Evolutionary conservation across 495 filamentous ascomycete genomes (phyloP).

Genomic region (Lindgomyces ingoldianus): DNA sequence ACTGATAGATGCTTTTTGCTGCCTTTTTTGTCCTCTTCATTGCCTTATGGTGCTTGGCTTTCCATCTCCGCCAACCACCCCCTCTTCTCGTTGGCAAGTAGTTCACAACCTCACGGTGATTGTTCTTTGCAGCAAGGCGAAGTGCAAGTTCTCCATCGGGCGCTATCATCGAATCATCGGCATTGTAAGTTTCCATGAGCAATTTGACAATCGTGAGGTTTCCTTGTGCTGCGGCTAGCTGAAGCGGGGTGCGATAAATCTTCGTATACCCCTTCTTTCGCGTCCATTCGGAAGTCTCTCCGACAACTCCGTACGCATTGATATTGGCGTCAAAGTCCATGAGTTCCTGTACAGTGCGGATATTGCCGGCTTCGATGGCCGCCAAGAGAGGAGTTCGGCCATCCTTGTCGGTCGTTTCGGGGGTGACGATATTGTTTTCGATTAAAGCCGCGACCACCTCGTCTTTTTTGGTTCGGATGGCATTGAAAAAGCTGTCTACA

Average conservation of each 20-base stretch:
- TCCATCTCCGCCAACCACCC: constrained; percentile 38
- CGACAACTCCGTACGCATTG: constrained; percentile 21
- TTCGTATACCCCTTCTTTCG: not conserved
- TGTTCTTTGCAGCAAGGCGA: constrained; percentile 30
- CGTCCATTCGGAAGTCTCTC: not conserved
- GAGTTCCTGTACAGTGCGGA: constrained; percentile 25
- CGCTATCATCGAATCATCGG: constrained; percentile 36
- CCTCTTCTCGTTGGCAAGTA: constrained; percentile 36
- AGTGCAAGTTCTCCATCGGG: constrained; percentile 41
- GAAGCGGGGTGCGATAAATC: constrained; percentile 17
- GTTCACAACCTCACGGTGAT: constrained; percentile 35
- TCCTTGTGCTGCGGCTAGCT: constrained; percentile 21
- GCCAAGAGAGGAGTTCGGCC: constrained; percentile 29
- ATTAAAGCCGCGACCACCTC: constrained; percentile 25
- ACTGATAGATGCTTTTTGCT: constrained; percentile 26
- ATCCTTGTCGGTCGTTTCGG: constrained; percentile 17
- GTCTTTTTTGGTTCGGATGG: constrained; percentile 23
- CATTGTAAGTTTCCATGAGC: constrained; percentile 32
- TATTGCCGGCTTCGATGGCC: constrained; percentile 21
- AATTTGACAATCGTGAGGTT: constrained; percentile 32
- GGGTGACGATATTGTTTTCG: constrained; percentile 13
- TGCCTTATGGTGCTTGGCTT: constrained; percentile 26
- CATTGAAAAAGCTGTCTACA: constrained; percentile 17
- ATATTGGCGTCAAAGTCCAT: constrained; percentile 29
- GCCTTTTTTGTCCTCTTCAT: constrained; percentile 35